A percentile compares a stretch with the other conserved stretches of the same genome.
Conservation (phyloP, 2,329 filamentous ascomycete species). For the Calonectria hawksworthii region DNA sequence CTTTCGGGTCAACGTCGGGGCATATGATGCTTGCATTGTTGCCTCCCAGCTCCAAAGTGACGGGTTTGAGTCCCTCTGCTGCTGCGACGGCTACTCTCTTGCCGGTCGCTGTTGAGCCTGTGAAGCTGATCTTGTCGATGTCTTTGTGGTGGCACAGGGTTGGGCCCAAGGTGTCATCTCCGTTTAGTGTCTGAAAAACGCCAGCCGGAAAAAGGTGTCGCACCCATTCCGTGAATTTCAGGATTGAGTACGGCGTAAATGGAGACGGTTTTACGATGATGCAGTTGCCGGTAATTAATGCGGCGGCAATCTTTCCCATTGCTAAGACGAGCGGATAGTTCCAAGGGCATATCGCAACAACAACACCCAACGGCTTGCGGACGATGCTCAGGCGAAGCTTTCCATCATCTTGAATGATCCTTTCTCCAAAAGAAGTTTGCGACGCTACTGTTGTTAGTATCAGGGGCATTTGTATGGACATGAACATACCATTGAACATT, state of each 20-base stretch:
- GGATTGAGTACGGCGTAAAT: slow-evolving; percentile 66
- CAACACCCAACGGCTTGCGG: not conserved
- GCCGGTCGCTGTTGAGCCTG: slow-evolving; percentile 69
- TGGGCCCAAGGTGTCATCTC: slow-evolving; percentile 72
- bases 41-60: slow-evolving; percentile 14
- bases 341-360: not conserved
- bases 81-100: slow-evolving; percentile 70
- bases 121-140: slow-evolving; percentile 74
- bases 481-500: not conserved
- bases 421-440: not conserved
- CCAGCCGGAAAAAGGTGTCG: slow-evolving; percentile 70
- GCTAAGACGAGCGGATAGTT: slow-evolving; percentile 36
- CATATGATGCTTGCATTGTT: slow-evolving; percentile 16
- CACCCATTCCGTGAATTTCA: slow-evolving; percentile 71
- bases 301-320: slow-evolving; percentile 66
- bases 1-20: slow-evolving; percentile 3
- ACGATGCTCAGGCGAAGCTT: not conserved
- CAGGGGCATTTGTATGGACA: not conserved
- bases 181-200: slow-evolving; percentile 71
- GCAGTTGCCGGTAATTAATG: slow-evolving; percentile 58
- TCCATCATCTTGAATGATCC: not conserved
- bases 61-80: slow-evolving; percentile 67
- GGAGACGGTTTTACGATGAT: slow-evolving; percentile 68
- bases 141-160: slow-evolving; percentile 68
- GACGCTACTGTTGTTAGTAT: not conserved